Evolutionary conservation across 2,329 filamentous ascomycete species (phyloP).

Genomic region (Penicillium sclerotiorum): DNA sequence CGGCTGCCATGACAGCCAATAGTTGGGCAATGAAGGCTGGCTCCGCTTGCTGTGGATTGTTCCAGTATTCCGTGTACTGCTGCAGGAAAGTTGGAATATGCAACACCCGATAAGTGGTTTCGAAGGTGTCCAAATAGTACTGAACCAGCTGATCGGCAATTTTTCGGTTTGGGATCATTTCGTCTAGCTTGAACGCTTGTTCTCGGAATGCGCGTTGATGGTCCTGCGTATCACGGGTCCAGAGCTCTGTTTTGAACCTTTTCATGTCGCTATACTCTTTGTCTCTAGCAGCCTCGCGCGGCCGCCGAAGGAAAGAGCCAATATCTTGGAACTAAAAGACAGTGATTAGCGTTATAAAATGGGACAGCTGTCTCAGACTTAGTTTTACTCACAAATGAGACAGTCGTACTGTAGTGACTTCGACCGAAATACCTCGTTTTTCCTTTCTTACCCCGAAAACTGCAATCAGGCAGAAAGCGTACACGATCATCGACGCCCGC

Average conservation of each 20-base stretch:
- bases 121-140: slow-evolving; percentile 59
- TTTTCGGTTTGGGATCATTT: slow-evolving; percentile 47
- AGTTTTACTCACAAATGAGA: slow-evolving; percentile 34
- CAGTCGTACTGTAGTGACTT: slow-evolving; percentile 31
- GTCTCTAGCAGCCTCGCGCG: slow-evolving; percentile 19
- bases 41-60: slow-evolving; percentile 42
- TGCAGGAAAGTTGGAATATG: slow-evolving; percentile 60
- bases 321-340: slow-evolving; percentile 36
- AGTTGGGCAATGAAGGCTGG: slow-evolving; percentile 52
- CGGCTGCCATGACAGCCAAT: slow-evolving; percentile 42
- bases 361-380: not conserved
- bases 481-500: slow-evolving; percentile 30
- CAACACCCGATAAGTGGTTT: slow-evolving; percentile 60
- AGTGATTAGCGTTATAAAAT: too few species aligned
- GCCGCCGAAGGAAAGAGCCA: slow-evolving; percentile 26
- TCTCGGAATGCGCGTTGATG: slow-evolving; percentile 34
- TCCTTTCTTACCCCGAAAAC: slow-evolving; percentile 34
- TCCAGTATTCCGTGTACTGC: slow-evolving; percentile 61
- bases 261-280: slow-evolving; percentile 32
- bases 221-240: slow-evolving; percentile 30
- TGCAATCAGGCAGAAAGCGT: slow-evolving; percentile 29
- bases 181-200: slow-evolving; percentile 32
- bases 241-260: slow-evolving; percentile 32
- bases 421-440: slow-evolving; percentile 36
- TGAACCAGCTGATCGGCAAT: slow-evolving; percentile 57